These are phyloP conservation scores for Xylariaceae sp. DNA, from an alignment of 2,329 filamentous ascomycete genomes.

Conservation along the genomic window DNA sequence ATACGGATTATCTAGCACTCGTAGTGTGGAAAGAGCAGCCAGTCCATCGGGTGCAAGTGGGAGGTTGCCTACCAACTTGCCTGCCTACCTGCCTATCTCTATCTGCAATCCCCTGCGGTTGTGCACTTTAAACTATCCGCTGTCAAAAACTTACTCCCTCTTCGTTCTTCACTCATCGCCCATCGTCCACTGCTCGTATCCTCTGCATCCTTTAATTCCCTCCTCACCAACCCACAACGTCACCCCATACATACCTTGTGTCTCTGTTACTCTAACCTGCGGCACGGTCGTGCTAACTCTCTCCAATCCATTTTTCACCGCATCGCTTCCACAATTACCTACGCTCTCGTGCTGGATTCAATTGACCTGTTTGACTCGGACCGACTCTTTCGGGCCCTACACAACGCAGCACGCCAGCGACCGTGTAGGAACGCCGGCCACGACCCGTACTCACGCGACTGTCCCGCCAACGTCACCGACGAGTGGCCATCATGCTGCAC, in stretches of 20 bases:
- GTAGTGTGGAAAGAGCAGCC: too few relatives aligned
- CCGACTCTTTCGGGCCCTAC: constrained; percentile 12
- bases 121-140: not conserved
- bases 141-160: constrained; percentile 12
- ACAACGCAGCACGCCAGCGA: constrained; percentile 10
- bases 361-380: constrained; percentile 16
- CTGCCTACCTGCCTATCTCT: not conserved
- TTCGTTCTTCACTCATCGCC: constrained; percentile 5
- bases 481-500: constrained; percentile 56
- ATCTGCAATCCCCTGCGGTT: not conserved
- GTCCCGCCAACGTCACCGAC: constrained; percentile 30
- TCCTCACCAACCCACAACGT: constrained; percentile 12
- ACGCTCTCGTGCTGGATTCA: constrained; percentile 1
- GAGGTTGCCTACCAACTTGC: not conserved
- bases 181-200: constrained; percentile 15
- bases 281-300: constrained; percentile 9
- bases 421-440: constrained; percentile 2
- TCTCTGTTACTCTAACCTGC: constrained; percentile 6
- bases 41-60: not conserved
- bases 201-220: constrained; percentile 13
- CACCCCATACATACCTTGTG: constrained; percentile 2
- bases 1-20: too few relatives aligned
- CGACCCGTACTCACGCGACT: constrained; percentile 14
- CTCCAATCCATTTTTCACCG: constrained; percentile 8
- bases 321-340: not conserved